Conservation (phyloP, 2,329 filamentous ascomycete species). For the Pleoardoris graminearum region DNA sequence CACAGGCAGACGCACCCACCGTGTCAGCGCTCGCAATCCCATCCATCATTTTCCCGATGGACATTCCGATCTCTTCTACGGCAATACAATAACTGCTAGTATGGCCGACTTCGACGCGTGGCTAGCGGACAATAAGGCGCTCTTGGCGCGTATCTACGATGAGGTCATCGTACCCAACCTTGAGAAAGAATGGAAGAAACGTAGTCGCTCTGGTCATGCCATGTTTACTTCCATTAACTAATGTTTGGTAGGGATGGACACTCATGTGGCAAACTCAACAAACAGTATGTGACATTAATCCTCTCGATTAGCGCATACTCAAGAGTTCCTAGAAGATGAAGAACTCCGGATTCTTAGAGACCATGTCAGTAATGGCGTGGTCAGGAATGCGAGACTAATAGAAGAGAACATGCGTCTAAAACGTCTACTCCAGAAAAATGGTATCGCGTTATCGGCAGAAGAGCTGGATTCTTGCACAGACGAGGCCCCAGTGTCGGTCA, state of each 20-base stretch:
- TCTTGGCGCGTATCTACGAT: conserved; percentile 39
- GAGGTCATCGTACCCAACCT: conserved; percentile 40
- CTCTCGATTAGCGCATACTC: not conserved
- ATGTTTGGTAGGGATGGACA: conserved; percentile 28
- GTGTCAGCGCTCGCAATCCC: no score
- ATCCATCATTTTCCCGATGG: no score
- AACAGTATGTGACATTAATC: conserved; percentile 24
- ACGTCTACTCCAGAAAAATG: conserved; percentile 17
- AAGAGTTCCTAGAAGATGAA: conserved; percentile 18
- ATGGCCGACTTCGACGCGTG: conserved; percentile 37
- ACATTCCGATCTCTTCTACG: not conserved
- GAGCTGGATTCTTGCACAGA: conserved; percentile 2
- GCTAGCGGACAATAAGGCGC: conserved; percentile 33
- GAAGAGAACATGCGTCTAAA: conserved; percentile 32
- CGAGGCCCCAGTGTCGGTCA: conserved; percentile 16
- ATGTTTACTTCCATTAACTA: conserved; percentile 1
- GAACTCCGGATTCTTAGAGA: conserved; percentile 30
- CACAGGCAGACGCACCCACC: no score
- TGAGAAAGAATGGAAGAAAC: conserved; percentile 39
- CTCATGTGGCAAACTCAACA: conserved; percentile 28
- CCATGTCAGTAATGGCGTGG: conserved; percentile 31
- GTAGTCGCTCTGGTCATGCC: conserved; percentile 20
- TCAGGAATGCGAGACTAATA: conserved; percentile 29
- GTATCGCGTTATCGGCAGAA: conserved; percentile 1
- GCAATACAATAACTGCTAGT: conserved; percentile 1